Percentiles rank a stretch among this genome's conserved stretches.
These are phyloP conservation scores for Halophytophthora batemanensis DNA, from an alignment of 352 stramenopile species.

Conservation along the genomic window DNA sequence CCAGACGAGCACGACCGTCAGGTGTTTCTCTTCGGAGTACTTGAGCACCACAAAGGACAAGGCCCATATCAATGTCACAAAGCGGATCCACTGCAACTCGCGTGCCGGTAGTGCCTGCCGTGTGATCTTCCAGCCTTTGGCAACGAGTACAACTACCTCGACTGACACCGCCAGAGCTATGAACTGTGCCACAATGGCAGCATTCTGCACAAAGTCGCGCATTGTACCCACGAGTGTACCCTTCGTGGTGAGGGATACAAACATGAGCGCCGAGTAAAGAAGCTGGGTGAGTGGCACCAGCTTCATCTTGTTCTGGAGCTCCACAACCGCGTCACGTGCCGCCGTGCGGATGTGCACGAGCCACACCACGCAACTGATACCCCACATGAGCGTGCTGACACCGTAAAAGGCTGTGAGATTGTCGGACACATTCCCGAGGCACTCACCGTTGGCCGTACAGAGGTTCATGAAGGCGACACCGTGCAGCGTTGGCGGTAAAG, in stretches of 20 bases:
- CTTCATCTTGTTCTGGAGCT: slow-evolving; percentile 57
- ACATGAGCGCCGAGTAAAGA: slow-evolving; percentile 28
- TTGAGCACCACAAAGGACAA: slow-evolving; percentile 39
- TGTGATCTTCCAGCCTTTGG: slow-evolving; percentile 75
- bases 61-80: slow-evolving; percentile 51
- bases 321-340: slow-evolving; percentile 37
- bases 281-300: slow-evolving; percentile 37
- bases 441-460: slow-evolving; percentile 37
- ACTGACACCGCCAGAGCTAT: slow-evolving; percentile 42
- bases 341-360: slow-evolving; percentile 43
- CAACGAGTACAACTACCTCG: slow-evolving; percentile 52
- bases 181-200: slow-evolving; percentile 35
- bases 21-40: slow-evolving; percentile 37
- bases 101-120: slow-evolving; percentile 33
- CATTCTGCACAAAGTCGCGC: slow-evolving; percentile 34
- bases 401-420: slow-evolving; percentile 34
- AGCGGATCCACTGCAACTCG: slow-evolving; percentile 57
- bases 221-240: slow-evolving; percentile 30
- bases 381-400: slow-evolving; percentile 33
- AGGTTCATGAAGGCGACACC: slow-evolving; percentile 55
- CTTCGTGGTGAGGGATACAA: slow-evolving; percentile 30
- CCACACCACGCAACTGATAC: slow-evolving; percentile 37
- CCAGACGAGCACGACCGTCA: slow-evolving; percentile 51
- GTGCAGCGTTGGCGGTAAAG: slow-evolving; percentile 26
- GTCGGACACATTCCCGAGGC: slow-evolving; percentile 19